These are phyloP conservation scores for Phytophthora nicotianae DNA, from an alignment of 352 stramenopile genomes.

Conservation along the genomic window DNA sequence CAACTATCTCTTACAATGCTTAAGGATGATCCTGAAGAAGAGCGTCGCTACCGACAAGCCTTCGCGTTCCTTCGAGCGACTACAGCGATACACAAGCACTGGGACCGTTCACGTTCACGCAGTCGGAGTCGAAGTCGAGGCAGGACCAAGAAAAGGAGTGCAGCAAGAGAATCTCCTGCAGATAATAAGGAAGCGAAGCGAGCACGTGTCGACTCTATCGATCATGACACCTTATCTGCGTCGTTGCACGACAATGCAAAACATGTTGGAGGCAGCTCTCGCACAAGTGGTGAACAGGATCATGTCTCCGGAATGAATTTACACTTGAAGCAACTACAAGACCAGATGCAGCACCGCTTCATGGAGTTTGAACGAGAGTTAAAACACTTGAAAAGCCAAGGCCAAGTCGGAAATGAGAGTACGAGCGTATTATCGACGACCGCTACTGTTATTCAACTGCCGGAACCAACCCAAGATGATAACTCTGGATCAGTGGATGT, in stretches of 20 bases:
- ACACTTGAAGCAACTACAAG: not conserved
- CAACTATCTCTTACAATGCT: not conserved
- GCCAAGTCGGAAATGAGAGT: not conserved
- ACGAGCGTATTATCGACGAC: not conserved
- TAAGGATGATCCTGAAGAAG: not conserved
- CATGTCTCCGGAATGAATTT: not conserved
- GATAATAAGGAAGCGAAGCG: not conserved
- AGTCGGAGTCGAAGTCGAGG: not conserved
- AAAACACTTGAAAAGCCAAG: not conserved
- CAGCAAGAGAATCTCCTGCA: not conserved
- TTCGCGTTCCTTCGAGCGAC: slow-evolving; percentile 1
- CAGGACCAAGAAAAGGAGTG: not conserved
- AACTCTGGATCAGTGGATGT: not conserved
- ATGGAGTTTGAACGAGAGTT: not conserved
- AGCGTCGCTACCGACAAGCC: not conserved
- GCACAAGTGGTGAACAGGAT: not conserved
- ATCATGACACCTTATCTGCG: no score
- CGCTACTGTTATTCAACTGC: not conserved
- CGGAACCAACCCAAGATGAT: not conserved
- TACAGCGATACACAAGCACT: slow-evolving; percentile 1
- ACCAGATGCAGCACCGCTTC: not conserved
- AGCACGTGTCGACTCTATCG: not conserved
- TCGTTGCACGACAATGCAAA: no score
- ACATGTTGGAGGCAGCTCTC: no score
- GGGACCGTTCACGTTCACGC: not conserved